Conservation (phyloP, 176 grass and related monocot genomes). For the Dendrocalamus sinicus region DNA sequence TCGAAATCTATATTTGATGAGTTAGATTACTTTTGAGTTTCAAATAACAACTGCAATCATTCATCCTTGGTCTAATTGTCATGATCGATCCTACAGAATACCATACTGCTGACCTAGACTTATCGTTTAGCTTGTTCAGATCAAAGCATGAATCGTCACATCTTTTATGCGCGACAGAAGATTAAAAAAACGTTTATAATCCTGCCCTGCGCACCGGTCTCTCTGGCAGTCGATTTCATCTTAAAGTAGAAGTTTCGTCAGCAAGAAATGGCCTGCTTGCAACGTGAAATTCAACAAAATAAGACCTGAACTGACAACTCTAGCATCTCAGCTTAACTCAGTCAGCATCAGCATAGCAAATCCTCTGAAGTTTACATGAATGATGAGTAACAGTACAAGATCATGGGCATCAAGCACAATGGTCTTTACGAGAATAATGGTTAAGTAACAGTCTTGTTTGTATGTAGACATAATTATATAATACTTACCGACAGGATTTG, state of each 20-base stretch:
- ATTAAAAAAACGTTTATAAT: slow-evolving; percentile 60
- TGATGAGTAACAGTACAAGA: not conserved
- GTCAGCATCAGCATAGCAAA: slow-evolving; percentile 1
- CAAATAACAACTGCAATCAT: too few species aligned
- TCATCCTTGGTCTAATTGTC: too few species aligned
- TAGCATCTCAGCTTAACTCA: slow-evolving; percentile 13
- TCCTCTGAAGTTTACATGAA: not conserved
- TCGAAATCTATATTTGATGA: too few species aligned
- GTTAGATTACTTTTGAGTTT: too few species aligned
- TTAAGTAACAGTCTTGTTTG: not conserved
- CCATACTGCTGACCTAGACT: slow-evolving; percentile 47
- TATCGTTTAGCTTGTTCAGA: slow-evolving; percentile 67
- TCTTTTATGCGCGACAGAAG: slow-evolving; percentile 63
- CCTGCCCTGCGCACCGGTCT: slow-evolving; percentile 75
- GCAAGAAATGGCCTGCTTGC: slow-evolving; percentile 78
- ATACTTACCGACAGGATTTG: slow-evolving; percentile 70
- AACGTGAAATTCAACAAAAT: slow-evolving; percentile 22
- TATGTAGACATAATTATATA: not conserved
- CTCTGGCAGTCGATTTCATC: slow-evolving; percentile 76
- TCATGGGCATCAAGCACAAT: not conserved
- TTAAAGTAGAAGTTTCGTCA: slow-evolving; percentile 81
- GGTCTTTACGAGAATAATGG: not conserved
- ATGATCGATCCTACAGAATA: not conserved
- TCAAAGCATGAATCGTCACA: slow-evolving; percentile 61
- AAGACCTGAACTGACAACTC: not conserved